Conservation (phyloP, 2,329 filamentous ascomycete species). For the Fusarium sp. region DNA sequence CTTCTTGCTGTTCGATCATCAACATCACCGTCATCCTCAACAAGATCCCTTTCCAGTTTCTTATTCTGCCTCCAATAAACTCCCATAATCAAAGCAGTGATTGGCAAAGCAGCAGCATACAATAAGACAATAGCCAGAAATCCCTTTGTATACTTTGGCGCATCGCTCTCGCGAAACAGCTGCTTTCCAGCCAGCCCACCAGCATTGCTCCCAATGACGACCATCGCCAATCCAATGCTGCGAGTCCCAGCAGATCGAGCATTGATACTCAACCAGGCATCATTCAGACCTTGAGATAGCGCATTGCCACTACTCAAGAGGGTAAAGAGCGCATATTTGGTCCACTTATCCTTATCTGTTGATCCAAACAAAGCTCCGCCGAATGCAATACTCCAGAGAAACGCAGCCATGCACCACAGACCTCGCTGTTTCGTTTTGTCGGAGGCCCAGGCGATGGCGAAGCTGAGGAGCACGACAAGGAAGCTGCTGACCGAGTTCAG, state of each 20-base stretch:
- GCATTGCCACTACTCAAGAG: conserved; percentile 36
- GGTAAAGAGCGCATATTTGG: conserved; percentile 28
- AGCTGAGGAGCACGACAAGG: conserved; percentile 28
- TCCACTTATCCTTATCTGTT: conserved; percentile 17
- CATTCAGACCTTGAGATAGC: conserved; percentile 33
- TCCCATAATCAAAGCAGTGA: conserved; percentile 29
- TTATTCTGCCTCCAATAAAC: conserved; percentile 37
- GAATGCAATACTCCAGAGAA: conserved; percentile 37
- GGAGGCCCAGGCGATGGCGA: conserved; percentile 22
- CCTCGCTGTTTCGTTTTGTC: conserved; percentile 34
- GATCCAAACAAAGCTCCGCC: conserved; percentile 22
- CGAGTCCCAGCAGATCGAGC: conserved; percentile 14
- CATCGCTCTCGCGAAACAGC: conserved; percentile 34
- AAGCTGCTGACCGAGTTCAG: conserved; percentile 35
- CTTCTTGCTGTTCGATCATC: neutral
- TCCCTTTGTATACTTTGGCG: conserved; percentile 22
- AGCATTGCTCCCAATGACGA: conserved; percentile 40
- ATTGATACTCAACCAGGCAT: conserved; percentile 40
- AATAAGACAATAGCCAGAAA: conserved; percentile 34
- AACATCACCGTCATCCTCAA: neutral
- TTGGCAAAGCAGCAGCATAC: conserved; percentile 26
- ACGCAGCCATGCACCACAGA: conserved; percentile 29
- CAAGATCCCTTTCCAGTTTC: neutral
- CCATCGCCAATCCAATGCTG: conserved; percentile 35
- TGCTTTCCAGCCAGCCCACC: conserved; percentile 37